Base-by-base conservation (phyloP, 106 monocot species). In the Dioscorea alata region DNA sequence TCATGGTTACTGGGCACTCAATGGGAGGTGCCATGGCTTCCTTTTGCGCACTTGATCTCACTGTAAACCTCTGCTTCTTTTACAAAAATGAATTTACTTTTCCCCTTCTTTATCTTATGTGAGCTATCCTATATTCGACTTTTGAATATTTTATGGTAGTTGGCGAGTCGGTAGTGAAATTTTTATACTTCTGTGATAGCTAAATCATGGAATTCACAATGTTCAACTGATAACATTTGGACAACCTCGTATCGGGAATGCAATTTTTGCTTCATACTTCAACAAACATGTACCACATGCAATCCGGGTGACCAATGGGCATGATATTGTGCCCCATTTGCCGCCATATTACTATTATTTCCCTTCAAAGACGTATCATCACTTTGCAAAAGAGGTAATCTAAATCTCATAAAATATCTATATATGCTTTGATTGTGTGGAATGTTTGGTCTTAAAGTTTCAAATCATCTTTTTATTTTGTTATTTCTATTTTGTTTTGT, bases 11-110 rank as follows among this genome's bases (percentile, higher is more conserved):
- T 23, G 94, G 94, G 13, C 94, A 95, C 79, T 95, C 94, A 48
- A 95, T 95, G 94, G 94, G 94, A 81, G 94, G 85, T 32, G 94
- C 94, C 34, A 83, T 95, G 88, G 94, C 94, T 72, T 85, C 94
- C 33, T 95, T 95, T 65, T 95, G 94, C 73, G 90, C 90, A 4
- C 83, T 95, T 75, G 94, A 95, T 83, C 85, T 95, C 48, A 42
- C 42, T 10, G 42, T 42, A 42, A 42, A 42, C 10, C 9, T 42
- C 42, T 42, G 0, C 2, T 42, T 42, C 42, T 42, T 10, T 6
- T 42, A 42, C 10, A 10, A 42, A 42, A 10, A 0, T 42, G 2
- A 42, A 10, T 42, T 42, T 42, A 42, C 42, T 5, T 6, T 6
- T 3, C 5, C 0, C 10, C 42, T 42, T 42, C 1, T 42, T 42